Evolutionary conservation across 2,329 filamentous ascomycete species (phyloP).

Genomic region (Monosporascus sp.): DNA sequence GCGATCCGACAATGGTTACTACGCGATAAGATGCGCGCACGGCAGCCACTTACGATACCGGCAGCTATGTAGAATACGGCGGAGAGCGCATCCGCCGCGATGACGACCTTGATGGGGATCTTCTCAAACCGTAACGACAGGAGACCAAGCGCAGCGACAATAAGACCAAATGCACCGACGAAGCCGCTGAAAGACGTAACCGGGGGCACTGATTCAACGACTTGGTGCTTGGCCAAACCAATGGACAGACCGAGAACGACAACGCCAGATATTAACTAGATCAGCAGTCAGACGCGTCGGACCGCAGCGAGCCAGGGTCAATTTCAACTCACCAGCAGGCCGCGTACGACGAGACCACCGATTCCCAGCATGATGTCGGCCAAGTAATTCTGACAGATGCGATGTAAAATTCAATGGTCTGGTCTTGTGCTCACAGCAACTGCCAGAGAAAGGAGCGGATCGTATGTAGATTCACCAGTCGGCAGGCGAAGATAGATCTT

Average conservation of each 20-base stretch:
- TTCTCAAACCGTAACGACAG: slow-evolving; percentile 22
- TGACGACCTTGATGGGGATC: slow-evolving; percentile 19
- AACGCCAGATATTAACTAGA: slow-evolving; percentile 21
- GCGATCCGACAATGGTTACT: no score
- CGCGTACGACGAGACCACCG: slow-evolving; percentile 13
- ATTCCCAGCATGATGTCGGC: slow-evolving; percentile 16
- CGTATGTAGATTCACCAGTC: no score
- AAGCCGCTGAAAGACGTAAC: slow-evolving; percentile 29
- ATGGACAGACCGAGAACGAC: slow-evolving; percentile 27
- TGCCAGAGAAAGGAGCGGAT: no score
- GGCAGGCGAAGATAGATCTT: no score
- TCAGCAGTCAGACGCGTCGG: not conserved
- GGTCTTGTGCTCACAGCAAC: no score
- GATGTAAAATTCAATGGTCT: not conserved
- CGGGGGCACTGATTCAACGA: slow-evolving; percentile 16
- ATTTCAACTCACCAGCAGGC: slow-evolving; percentile 17
- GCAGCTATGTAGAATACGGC: slow-evolving; percentile 27
- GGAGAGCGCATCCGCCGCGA: slow-evolving; percentile 22
- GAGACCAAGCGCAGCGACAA: slow-evolving; percentile 22
- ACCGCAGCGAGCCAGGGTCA: no score
- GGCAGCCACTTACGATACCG: slow-evolving; percentile 21
- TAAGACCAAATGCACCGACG: slow-evolving; percentile 26
- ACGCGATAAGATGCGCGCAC: no score
- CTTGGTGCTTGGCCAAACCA: slow-evolving; percentile 26
- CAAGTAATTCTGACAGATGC: not conserved